These are phyloP conservation scores for Myxozyma udenii DNA, from an alignment of 805 yeast species.

Conservation along the genomic window DNA sequence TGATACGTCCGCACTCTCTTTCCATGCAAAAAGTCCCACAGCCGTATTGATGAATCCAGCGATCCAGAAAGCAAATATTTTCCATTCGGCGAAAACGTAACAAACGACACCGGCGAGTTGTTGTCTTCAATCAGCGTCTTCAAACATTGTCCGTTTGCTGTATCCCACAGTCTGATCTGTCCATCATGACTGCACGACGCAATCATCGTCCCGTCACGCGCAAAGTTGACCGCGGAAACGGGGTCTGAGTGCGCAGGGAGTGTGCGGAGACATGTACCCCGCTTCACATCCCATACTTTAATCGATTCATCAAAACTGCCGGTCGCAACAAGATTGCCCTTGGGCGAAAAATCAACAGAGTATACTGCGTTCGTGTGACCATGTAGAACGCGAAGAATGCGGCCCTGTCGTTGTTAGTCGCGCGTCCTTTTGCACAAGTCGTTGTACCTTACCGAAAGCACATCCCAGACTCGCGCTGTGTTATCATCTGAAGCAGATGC, in stretches of 20 bases:
- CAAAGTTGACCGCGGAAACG: constrained; percentile 68
- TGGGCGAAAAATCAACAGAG: constrained; percentile 61
- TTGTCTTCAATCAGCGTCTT: constrained; percentile 82
- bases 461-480: constrained; percentile 71
- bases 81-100: constrained; percentile 80
- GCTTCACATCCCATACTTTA: constrained; percentile 78
- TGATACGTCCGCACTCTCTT: constrained; percentile 70
- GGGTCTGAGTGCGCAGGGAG: constrained; percentile 93
- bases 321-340: constrained; percentile 74
- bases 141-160: constrained; percentile 84
- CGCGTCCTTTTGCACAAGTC: background rate
- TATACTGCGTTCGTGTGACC: constrained; percentile 88
- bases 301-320: constrained; percentile 91
- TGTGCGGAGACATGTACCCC: constrained; percentile 69
- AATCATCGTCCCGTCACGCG: constrained; percentile 76
- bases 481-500: constrained; percentile 88
- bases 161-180: constrained; percentile 79
- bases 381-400: constrained; percentile 44
- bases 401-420: constrained; percentile 19
- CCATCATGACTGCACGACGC: constrained; percentile 91
- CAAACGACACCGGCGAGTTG: constrained; percentile 68
- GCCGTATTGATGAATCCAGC: constrained; percentile 70
- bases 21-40: constrained; percentile 88
- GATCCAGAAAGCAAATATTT: constrained; percentile 74
- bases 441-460: constrained; percentile 44